phyloP scores from a whole-genome alignment of 2,329 filamentous ascomycete genomes.

The Grosmannia huntii region DNA sequence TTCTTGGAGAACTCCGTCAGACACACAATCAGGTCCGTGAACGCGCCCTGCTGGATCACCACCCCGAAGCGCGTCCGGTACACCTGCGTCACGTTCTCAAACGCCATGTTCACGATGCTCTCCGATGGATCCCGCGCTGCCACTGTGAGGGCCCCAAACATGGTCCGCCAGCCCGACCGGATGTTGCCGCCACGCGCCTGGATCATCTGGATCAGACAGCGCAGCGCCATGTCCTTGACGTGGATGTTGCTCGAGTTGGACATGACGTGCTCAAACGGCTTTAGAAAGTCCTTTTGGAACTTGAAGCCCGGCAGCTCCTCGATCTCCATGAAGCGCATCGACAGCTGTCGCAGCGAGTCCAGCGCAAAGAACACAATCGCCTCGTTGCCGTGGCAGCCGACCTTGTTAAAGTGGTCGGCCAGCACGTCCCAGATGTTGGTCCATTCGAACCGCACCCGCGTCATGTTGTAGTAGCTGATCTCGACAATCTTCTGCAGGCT shows the following conservation, averaged over 20 bases:
- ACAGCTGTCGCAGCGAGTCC: constrained; percentile 87
- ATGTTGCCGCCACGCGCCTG: constrained; percentile 95
- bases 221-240: constrained; percentile 94
- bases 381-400: constrained; percentile 93
- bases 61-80: constrained; percentile 94
- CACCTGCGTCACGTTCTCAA: constrained; percentile 90
- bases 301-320: constrained; percentile 97
- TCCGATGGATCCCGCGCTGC: constrained; percentile 89
- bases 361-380: constrained; percentile 95
- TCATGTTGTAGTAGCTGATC: constrained; percentile 99
- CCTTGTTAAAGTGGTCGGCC: constrained; percentile 96
- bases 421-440: constrained; percentile 94
- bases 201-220: constrained; percentile 98
- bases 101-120: constrained; percentile 89
- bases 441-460: constrained; percentile 95
- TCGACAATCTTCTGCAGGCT: constrained; percentile 96
- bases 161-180: constrained; percentile 93
- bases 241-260: constrained; percentile 80
- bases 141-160: constrained; percentile 98
- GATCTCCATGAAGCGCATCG: constrained; percentile 98
- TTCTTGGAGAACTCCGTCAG: constrained; percentile 99
- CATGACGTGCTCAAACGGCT: constrained; percentile 96
- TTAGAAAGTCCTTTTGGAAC: constrained; percentile 98
- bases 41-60: constrained; percentile 91
- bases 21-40: constrained; percentile 91